Base-by-base conservation (phyloP, 2,329 filamentous ascomycete genomes). In the Cordyceps farinosa region DNA sequence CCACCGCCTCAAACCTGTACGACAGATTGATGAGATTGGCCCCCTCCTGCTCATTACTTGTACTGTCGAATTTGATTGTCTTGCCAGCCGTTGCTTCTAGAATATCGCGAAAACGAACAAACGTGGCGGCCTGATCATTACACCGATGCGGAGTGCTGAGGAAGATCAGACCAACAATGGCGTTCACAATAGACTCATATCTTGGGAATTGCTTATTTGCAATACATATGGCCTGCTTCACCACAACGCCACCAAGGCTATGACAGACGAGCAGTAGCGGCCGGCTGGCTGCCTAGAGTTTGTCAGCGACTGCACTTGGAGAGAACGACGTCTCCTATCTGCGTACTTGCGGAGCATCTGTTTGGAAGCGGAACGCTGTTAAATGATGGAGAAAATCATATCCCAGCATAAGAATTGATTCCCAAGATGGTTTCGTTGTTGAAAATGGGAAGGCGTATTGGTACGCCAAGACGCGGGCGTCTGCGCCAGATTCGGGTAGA, bases 131-230 rank as follows among this genome's bases (percentile, higher is more conserved):
- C 22, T 62, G 54, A 48, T 62, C 60, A 10, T 38, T 40, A 40
- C 44, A 56, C n/a, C 52, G 60, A 56, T 62, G 60, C 30, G 60
- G 60, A 3, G 60, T 62, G 60, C 60, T 62, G n/a, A 62, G 42
- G 42, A 62, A 62, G 27, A 56, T 30, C 3, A 62, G 29, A 8
- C 60, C 60, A 36, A 42, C 60, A 13, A 62, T 62, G 10, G 51
- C 60, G 22, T 48, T 62, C 7, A 62, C 36, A n/a, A 55, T 55
- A 5, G 51, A 56, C 44, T 27, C 60, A n/a, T 62, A 62, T 15
- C 60, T 50, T 22, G 36, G 15, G 34, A 62, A 48, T 29, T 62
- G 60, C 22, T 62, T 55, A 29, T 55, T 56, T 6, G 60, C 60
- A 15, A 62, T 50, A 22, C 60, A 62, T n/a, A 62, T 45, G 3